Evolutionary conservation across 2,329 filamentous ascomycete genomes (phyloP).

Genomic region (Dothideomycetes sp.): DNA sequence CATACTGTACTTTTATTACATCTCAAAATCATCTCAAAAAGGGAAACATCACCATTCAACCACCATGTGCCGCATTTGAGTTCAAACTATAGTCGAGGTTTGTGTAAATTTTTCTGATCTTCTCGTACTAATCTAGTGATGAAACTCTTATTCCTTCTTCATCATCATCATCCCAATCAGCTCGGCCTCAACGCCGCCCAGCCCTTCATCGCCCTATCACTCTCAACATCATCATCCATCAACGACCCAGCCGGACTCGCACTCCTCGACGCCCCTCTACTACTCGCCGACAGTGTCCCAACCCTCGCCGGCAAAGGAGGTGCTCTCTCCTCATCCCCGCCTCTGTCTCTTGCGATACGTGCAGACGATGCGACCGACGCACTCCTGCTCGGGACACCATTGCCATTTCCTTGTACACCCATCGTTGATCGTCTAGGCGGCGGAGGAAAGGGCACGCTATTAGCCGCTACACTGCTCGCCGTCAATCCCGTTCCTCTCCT

Average conservation of each 20-base stretch:
- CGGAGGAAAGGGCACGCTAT: conserved; percentile 6
- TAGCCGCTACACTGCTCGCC: background rate
- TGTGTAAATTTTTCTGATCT: no score
- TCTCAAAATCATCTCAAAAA: no score
- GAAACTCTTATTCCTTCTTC: no score
- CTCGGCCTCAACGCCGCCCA: conserved; percentile 21
- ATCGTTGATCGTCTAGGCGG: conserved; percentile 4
- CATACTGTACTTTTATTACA: no score
- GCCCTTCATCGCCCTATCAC: conserved; percentile 15
- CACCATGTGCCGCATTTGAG: no score
- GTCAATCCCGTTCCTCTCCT: conserved; percentile 11
- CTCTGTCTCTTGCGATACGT: conserved; percentile 1
- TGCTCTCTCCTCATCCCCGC: conserved; percentile 9
- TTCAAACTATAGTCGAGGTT: no score
- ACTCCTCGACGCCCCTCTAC: background rate
- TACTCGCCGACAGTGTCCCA: conserved; percentile 9
- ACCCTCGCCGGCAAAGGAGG: conserved; percentile 16
- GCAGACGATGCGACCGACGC: background rate
- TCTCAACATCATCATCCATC: conserved; percentile 18
- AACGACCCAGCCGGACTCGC: conserved; percentile 6
- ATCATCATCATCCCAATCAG: background rate
- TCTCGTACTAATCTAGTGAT: no score
- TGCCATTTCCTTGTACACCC: background rate
- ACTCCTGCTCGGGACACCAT: no score
- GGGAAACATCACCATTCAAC: no score